Conservation (phyloP, 1,139 yeast species). For the Schwanniomyces etchellsii region DNA sequence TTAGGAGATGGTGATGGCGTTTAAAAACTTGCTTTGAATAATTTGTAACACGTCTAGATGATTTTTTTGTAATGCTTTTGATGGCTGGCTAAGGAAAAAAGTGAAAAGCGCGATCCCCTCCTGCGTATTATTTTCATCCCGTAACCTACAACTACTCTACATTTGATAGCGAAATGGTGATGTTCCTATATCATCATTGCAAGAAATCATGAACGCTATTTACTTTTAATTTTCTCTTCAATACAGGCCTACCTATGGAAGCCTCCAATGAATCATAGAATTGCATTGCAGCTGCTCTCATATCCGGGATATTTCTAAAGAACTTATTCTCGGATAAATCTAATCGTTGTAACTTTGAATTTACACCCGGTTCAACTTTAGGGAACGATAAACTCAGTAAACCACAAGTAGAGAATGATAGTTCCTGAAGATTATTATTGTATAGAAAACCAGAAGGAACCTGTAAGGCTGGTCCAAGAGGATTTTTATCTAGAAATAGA, state of each 20-base stretch:
- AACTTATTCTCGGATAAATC: neutral
- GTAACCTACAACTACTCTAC: neutral
- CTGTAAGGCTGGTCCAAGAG: neutral
- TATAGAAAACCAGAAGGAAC: neutral
- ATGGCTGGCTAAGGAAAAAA: conserved; percentile 1
- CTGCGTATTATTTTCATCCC: too few relatives aligned
- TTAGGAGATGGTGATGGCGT: too few relatives aligned
- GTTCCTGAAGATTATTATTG: conserved; percentile 8
- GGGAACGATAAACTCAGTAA: conserved; percentile 1
- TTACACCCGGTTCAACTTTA: conserved; percentile 1
- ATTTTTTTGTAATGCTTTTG: neutral
- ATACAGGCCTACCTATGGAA: conserved; percentile 17
- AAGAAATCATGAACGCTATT: conserved; percentile 20
- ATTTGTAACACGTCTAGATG: conserved; percentile 1
- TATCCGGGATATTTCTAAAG: neutral
- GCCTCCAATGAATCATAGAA: conserved; percentile 21
- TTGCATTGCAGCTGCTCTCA: conserved; percentile 9
- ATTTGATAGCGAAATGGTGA: neutral
- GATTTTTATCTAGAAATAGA: neutral
- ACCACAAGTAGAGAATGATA: conserved; percentile 14
- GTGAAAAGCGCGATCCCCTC: conserved; percentile 1
- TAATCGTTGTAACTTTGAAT: neutral
- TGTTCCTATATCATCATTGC: neutral
- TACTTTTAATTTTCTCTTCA: conserved; percentile 18
- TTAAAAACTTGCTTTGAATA: neutral